Evolutionary conservation across 2,329 filamentous ascomycete species (phyloP).

Genomic region (Aureobasidium leucospermi): DNA sequence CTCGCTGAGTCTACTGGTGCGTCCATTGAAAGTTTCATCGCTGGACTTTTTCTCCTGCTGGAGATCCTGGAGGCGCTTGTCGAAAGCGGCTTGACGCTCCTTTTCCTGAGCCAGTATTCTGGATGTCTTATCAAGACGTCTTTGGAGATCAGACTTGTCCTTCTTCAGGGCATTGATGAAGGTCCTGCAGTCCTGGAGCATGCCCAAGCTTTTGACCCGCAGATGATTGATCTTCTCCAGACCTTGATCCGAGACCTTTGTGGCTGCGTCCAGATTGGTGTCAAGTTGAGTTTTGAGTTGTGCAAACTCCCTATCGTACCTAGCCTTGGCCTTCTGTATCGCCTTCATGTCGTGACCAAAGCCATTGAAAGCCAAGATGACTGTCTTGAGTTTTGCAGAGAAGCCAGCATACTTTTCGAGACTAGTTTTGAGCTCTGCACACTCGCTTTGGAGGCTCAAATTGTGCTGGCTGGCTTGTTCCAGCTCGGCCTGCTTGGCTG

Average conservation of each 20-base stretch:
- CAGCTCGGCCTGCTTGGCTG: neutral
- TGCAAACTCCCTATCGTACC: neutral
- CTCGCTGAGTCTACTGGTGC: neutral
- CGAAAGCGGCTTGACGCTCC: neutral
- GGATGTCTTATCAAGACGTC: neutral
- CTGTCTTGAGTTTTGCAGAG: neutral
- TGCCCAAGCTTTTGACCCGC: neutral
- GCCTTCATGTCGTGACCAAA: neutral
- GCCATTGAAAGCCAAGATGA: neutral
- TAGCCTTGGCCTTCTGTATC: neutral
- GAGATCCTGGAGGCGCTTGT: neutral
- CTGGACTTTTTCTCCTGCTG: neutral
- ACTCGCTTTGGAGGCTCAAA: neutral
- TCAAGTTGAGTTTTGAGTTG: neutral
- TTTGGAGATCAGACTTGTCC: neutral
- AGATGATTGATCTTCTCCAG: neutral
- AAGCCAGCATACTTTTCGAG: neutral
- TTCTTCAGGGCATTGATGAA: neutral
- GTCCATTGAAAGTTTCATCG: neutral
- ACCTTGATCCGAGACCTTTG: neutral
- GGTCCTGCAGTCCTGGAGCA: neutral
- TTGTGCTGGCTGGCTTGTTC: neutral
- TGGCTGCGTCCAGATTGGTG: neutral
- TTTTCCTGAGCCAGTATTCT: neutral
- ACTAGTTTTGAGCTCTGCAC: neutral